phyloP scores from a whole-genome alignment of 2,329 filamentous ascomycete species.

The Penicillium sp. region DNA sequence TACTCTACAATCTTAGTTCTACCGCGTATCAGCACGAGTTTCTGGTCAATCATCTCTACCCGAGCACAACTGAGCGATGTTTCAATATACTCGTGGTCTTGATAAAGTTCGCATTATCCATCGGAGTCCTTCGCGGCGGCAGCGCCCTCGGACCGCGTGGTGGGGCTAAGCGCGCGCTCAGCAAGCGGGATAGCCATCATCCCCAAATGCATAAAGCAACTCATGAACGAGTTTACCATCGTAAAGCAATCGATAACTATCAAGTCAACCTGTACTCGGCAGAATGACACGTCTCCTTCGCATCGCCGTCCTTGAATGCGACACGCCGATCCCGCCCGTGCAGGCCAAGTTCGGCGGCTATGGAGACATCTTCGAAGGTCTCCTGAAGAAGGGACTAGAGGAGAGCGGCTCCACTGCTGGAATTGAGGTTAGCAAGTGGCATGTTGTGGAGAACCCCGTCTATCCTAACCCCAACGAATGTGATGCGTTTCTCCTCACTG shows the following conservation, averaged over 20 bases:
- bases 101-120: background rate
- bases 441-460: constrained; percentile 22
- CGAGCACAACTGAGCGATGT: background rate
- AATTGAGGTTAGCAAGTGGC: constrained; percentile 20
- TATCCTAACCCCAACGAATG: constrained; percentile 24
- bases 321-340: constrained; percentile 29
- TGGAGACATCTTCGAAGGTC: constrained; percentile 26
- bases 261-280: background rate
- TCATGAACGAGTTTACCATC: background rate
- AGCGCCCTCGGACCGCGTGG: constrained; percentile 18
- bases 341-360: constrained; percentile 19
- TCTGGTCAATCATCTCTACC: background rate
- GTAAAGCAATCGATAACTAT: background rate
- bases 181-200: background rate
- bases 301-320: constrained; percentile 30
- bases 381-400: constrained; percentile 21
- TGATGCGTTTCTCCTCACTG: constrained; percentile 30
- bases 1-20: background rate
- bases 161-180: constrained; percentile 16
- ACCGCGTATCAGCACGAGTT: background rate
- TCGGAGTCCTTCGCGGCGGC: background rate
- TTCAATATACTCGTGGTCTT: background rate
- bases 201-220: constrained; percentile 5
- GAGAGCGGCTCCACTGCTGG: background rate
- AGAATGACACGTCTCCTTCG: constrained; percentile 18